Conservation (phyloP, 1,139 yeast genomes). For the Wickerhamomyces sp. region DNA sequence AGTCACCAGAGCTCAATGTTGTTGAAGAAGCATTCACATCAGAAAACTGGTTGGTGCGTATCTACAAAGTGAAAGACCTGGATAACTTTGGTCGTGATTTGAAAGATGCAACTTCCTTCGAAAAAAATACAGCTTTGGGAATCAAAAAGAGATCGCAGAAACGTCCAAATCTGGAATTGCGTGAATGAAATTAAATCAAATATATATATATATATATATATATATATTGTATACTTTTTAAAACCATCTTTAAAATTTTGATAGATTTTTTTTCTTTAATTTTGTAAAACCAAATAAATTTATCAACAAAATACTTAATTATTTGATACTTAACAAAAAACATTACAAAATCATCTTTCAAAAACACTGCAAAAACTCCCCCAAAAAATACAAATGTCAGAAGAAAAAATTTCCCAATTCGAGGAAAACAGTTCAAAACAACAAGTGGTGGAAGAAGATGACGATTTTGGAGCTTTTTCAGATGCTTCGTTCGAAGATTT, state of each 20-base stretch:
- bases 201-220: too few relatives aligned
- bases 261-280: too few relatives aligned
- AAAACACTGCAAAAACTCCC: too few relatives aligned
- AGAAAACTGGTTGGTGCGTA: constrained; percentile 95
- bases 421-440: background rate
- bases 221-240: too few relatives aligned
- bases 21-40: constrained; percentile 94
- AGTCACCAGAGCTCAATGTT: constrained; percentile 61
- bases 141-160: constrained; percentile 44
- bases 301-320: too few relatives aligned
- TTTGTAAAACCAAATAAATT: too few relatives aligned
- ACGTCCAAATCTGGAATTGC: constrained; percentile 50
- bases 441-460: constrained; percentile 20
- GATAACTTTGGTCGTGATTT: constrained; percentile 85
- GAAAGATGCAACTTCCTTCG: constrained; percentile 43
- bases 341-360: too few relatives aligned
- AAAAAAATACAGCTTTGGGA: constrained; percentile 30
- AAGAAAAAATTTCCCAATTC: too few relatives aligned
- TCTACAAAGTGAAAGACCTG: constrained; percentile 85
- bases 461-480: constrained; percentile 40
- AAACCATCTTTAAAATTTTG: too few relatives aligned
- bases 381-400: too few relatives aligned
- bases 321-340: too few relatives aligned
- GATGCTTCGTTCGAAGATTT: constrained; percentile 39
- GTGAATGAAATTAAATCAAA: constrained; percentile 23